A percentile compares a stretch with the other conserved stretches of the same genome.
Evolutionary conservation across 345 rosid genomes (phyloP).

Genomic region (Aegle marmelos): DNA sequence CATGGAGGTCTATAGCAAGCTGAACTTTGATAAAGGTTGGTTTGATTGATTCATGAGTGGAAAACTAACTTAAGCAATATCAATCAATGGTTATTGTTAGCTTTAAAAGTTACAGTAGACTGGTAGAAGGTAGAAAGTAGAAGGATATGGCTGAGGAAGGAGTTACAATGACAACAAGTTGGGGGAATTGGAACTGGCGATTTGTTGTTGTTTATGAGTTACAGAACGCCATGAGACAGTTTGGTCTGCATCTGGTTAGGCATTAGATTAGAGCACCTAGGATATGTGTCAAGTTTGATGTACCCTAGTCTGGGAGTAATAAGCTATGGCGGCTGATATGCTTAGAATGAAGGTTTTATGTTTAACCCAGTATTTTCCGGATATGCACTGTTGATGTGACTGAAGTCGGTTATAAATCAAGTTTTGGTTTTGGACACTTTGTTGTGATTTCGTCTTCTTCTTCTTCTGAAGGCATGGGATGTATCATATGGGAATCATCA

Average conservation of each 20-base stretch:
- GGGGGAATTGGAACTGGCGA: background rate
- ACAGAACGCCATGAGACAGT: background rate
- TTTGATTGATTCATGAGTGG: background rate
- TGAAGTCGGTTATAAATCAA: background rate
- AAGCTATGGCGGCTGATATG: background rate
- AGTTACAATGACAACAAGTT: background rate
- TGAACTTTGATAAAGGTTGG: background rate
- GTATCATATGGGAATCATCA: background rate
- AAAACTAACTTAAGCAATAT: background rate
- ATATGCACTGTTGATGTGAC: background rate
- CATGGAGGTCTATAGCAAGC: background rate
- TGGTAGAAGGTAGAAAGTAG: background rate
- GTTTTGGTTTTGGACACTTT: background rate
- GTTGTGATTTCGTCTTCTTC: background rate
- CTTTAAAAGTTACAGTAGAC: background rate
- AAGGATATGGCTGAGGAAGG: background rate
- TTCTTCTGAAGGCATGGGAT: background rate
- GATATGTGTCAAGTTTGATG: background rate
- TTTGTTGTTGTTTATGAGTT: background rate
- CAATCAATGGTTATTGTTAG: background rate
- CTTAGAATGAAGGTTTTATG: background rate
- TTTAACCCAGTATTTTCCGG: background rate
- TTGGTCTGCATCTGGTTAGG: background rate
- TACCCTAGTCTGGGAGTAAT: background rate
- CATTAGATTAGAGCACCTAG: background rate